These are phyloP conservation scores for Zasmidium angulare DNA, from an alignment of 2,329 filamentous ascomycete genomes.

Conservation along the genomic window DNA sequence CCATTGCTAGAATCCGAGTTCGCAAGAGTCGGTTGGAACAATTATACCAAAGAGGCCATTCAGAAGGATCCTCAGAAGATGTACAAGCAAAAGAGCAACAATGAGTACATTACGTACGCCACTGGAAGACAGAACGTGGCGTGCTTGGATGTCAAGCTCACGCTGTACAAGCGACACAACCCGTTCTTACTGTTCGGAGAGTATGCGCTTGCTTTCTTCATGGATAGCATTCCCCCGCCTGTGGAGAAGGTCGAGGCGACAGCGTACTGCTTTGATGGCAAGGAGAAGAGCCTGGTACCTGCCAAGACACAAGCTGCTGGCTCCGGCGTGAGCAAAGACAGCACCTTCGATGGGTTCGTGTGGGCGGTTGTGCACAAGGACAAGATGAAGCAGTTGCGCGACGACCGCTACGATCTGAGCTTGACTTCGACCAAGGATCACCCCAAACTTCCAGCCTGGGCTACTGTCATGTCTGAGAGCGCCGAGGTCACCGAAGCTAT, in stretches of 20 bases:
- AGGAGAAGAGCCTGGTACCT: constrained; percentile 75
- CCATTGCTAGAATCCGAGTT: constrained; percentile 77
- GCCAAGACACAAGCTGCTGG: constrained; percentile 47
- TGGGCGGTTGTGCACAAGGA: constrained; percentile 96
- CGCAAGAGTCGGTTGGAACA: constrained; percentile 77
- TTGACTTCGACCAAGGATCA: constrained; percentile 92
- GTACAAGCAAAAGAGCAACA: constrained; percentile 82
- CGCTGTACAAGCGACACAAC: constrained; percentile 83
- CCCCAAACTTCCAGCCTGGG: constrained; percentile 83
- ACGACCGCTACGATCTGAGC: constrained; percentile 91
- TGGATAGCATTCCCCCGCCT: constrained; percentile 71
- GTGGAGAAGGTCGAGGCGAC: constrained; percentile 73
- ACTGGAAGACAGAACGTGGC: constrained; percentile 91
- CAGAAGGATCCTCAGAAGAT: constrained; percentile 55
- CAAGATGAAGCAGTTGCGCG: constrained; percentile 82
- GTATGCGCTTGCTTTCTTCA: constrained; percentile 68
- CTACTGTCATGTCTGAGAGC: constrained; percentile 94
- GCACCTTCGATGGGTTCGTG: constrained; percentile 82
- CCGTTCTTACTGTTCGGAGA: constrained; percentile 69
- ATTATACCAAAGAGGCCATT: constrained; percentile 22
- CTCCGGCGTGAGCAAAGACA: constrained; percentile 54
- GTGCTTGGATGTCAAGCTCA: constrained; percentile 82
- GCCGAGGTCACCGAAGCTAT: constrained; percentile 88
- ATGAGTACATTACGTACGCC: constrained; percentile 84
- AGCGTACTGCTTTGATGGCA: constrained; percentile 88